Base-by-base conservation (phyloP, 2,329 filamentous ascomycete species). In the Lasiodiplodia theobromae region DNA sequence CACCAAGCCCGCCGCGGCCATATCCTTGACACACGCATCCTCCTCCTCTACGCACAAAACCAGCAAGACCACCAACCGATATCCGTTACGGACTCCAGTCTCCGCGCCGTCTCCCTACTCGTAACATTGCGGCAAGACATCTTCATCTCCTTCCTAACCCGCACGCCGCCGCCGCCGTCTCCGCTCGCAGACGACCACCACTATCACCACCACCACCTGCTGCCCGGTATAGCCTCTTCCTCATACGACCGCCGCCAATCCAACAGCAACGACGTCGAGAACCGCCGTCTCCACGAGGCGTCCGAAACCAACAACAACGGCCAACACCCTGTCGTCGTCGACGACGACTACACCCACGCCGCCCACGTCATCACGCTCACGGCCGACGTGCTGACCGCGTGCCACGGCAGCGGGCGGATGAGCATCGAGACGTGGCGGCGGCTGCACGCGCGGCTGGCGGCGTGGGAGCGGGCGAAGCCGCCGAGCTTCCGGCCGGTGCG, bases 321-420 rank as follows among this genome's bases (percentile, higher is more conserved):
- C n/a, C n/a, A n/a, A n/a, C n/a, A n/a, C 28, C 28, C 28, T 34
- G 8, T 34, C 6, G 18, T 76, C 21, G 18, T 76, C 21, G 78
- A 81, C 71, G 77, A 77, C 25, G 80, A 82, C 67, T 79, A 78
- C 6, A 74, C 78, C 11, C 82, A 80, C 80, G 80, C 80, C 25
- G 81, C 79, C 34, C 76, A 80, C 14, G 80, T 79, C 18, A 82
- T 82, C 47, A 76, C 77, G 7, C 76, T 78, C 68, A 71, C 78
- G 2, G 77, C 74, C 14, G 77, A 79, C 56, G 76, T 78, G 4
- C 75, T 64, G 25, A 52, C 60, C 0, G 52, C 37, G n/a, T 64
- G 60, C 60, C 28, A 64, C 53, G 40, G 60, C 18, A 47, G 12
- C 16, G 44, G 14, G 3, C 44, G 60, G 2, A 57, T 21, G 16